Evolutionary conservation across 1,139 yeast species (phyloP).

Genomic region (Geotrichum europaeum): DNA sequence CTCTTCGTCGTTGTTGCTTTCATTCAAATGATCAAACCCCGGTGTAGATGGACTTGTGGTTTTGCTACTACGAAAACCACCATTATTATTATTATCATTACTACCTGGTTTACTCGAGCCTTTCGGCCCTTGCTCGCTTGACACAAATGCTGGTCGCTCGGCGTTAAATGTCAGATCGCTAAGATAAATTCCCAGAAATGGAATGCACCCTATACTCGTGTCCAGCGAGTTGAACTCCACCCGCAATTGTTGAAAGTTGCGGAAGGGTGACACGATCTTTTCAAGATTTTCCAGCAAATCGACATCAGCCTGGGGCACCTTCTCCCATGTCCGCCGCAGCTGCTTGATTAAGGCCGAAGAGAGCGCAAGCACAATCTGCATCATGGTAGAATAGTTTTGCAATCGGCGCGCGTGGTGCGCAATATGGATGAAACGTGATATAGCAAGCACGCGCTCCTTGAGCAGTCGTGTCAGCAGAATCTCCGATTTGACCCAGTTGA

Average conservation of each 20-base stretch:
- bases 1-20: slow-evolving; percentile 17
- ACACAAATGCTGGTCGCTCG: slow-evolving; percentile 42
- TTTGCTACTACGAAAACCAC: slow-evolving; percentile 3
- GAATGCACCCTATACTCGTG: slow-evolving; percentile 71
- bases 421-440: slow-evolving; percentile 76
- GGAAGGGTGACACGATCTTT: slow-evolving; percentile 52
- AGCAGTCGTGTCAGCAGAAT: slow-evolving; percentile 60
- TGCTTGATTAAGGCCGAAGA: slow-evolving; percentile 60
- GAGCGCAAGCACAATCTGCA: slow-evolving; percentile 81
- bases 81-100: no score
- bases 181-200: slow-evolving; percentile 79
- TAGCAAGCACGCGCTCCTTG: slow-evolving; percentile 56
- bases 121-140: slow-evolving; percentile 8
- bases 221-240: slow-evolving; percentile 53
- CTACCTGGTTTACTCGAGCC: background rate
- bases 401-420: slow-evolving; percentile 59
- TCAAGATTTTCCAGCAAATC: slow-evolving; percentile 38
- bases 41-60: background rate
- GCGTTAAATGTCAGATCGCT: slow-evolving; percentile 79
- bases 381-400: slow-evolving; percentile 80
- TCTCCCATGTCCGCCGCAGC: slow-evolving; percentile 69
- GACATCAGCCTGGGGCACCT: slow-evolving; percentile 45
- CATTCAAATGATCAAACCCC: background rate
- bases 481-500: slow-evolving; percentile 90
- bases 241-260: slow-evolving; percentile 63